Evolutionary conservation across 176 grass and related monocot genomes (phyloP).

Genomic region (Elymus sibiricus): DNA sequence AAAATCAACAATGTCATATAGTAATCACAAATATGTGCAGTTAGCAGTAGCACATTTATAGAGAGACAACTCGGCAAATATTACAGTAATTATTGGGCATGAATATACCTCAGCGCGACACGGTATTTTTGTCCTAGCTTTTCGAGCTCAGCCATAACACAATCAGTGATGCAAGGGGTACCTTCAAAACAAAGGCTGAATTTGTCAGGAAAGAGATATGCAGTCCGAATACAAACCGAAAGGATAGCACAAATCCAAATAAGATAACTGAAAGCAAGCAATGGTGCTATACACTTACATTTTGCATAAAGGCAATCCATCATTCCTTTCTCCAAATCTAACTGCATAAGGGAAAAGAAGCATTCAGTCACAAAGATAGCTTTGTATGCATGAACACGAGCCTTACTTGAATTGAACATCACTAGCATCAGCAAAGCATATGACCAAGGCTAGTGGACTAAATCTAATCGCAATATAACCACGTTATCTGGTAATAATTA

Average conservation of each 20-base stretch:
- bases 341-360: constrained; percentile 37
- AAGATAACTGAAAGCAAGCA: neutral
- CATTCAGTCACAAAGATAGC: neutral
- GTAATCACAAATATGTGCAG: neutral
- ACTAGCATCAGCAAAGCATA: neutral
- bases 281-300: constrained; percentile 44
- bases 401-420: neutral
- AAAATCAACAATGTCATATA: neutral
- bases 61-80: neutral
- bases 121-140: constrained; percentile 96
- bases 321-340: constrained; percentile 99
- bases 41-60: neutral
- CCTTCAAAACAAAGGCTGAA: constrained; percentile 50
- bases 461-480: neutral
- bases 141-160: constrained; percentile 97
- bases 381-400: neutral
- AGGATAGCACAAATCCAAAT: neutral
- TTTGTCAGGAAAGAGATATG: neutral
- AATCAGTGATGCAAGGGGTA: constrained; percentile 90
- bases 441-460: neutral
- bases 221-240: neutral
- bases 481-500: neutral
- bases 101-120: constrained; percentile 75
- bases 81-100: neutral
- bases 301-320: constrained; percentile 99